Evolutionary conservation across 352 stramenopile species (phyloP).

Genomic region (Globisporangium spiculum): DNA sequence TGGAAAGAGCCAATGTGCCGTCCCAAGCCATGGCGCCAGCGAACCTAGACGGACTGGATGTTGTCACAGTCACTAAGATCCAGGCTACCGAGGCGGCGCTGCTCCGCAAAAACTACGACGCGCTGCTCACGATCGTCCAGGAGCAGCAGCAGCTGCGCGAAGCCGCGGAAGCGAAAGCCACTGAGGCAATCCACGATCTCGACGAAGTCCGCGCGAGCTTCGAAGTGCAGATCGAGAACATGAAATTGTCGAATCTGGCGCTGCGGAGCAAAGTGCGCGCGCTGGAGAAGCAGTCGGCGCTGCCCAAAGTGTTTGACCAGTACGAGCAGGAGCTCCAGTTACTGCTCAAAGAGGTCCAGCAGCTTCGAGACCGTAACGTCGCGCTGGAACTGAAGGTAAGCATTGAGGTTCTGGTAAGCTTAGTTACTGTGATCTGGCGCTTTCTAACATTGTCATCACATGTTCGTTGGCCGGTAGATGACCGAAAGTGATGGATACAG

Average conservation of each 20-base stretch:
- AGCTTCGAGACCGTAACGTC: constrained; percentile 60
- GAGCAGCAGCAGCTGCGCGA: constrained; percentile 69
- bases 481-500: constrained; percentile 15
- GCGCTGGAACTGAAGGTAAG: constrained; percentile 57
- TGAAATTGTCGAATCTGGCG: constrained; percentile 62
- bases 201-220: constrained; percentile 54
- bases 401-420: background rate
- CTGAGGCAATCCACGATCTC: constrained; percentile 43
- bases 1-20: constrained; percentile 27
- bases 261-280: constrained; percentile 67
- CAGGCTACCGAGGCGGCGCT: constrained; percentile 58
- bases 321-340: constrained; percentile 64
- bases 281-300: constrained; percentile 47
- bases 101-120: constrained; percentile 77
- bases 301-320: constrained; percentile 62
- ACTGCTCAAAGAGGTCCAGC: constrained; percentile 51
- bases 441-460: background rate
- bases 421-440: background rate
- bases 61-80: constrained; percentile 41
- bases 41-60: constrained; percentile 56
- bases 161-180: constrained; percentile 36
- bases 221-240: constrained; percentile 74
- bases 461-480: constrained; percentile 9
- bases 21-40: constrained; percentile 31
- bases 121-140: constrained; percentile 67